Conservation (phyloP, 2,329 filamentous ascomycete species). For the Aspergillus ruber region DNA sequence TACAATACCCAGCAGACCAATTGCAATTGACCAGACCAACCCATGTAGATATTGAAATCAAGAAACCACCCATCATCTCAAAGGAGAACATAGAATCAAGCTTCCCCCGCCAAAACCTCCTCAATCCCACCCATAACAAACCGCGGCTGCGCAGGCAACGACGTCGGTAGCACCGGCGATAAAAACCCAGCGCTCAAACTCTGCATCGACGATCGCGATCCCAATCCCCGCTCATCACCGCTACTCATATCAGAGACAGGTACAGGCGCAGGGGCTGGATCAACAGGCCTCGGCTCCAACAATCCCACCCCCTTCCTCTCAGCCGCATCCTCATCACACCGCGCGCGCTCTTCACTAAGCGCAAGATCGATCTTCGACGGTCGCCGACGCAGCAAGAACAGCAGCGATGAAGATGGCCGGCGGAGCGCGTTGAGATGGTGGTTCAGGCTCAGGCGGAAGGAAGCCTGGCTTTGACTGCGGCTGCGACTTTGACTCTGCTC, state of each 20-base stretch:
- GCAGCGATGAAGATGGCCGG: conserved; percentile 23
- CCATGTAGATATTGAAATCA: neutral
- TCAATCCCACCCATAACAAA: conserved; percentile 44
- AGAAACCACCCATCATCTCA: neutral
- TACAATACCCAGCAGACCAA: no score
- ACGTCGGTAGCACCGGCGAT: conserved; percentile 3
- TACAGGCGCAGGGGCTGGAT: conserved; percentile 22
- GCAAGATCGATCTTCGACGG: conserved; percentile 40
- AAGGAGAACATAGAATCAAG: conserved; percentile 13
- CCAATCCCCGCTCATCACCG: neutral
- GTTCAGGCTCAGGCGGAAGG: conserved; percentile 7
- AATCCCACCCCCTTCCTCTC: conserved; percentile 37
- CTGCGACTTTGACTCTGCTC: conserved; percentile 8
- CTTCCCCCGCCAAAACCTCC: conserved; percentile 40
- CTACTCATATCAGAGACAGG: neutral
- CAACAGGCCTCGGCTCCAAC: conserved; percentile 41
- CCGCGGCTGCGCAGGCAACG: conserved; percentile 19
- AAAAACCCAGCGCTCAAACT: conserved; percentile 15
- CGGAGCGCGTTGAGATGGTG: conserved; percentile 17
- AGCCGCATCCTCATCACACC: conserved; percentile 32
- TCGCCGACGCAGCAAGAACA: conserved; percentile 32
- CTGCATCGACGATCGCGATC: conserved; percentile 1
- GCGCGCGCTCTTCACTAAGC: conserved; percentile 37
- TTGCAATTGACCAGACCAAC: neutral
- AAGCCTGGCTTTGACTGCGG: conserved; percentile 23